phyloP scores from a whole-genome alignment of 495 filamentous ascomycete species.

The Rostrohypoxylon terebratum region DNA sequence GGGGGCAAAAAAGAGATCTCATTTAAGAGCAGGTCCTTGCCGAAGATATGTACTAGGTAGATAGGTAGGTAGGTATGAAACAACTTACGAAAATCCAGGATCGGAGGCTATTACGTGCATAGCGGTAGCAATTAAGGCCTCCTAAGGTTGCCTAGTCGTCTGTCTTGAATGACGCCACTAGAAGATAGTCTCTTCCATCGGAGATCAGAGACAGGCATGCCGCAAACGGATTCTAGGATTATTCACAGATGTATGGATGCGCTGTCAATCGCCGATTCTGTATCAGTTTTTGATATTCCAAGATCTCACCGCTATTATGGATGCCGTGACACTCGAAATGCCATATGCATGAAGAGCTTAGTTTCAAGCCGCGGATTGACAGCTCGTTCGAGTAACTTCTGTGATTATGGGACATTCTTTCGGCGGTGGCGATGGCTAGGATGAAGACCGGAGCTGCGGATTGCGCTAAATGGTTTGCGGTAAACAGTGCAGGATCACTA shows the following conservation, averaged over 20 bases:
- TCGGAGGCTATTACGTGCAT: background rate
- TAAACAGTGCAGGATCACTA: background rate
- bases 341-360: background rate
- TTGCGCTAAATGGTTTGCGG: slow-evolving; percentile 1
- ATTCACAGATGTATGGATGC: background rate
- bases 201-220: background rate
- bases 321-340: slow-evolving; percentile 24
- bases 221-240: background rate
- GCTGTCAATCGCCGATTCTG: background rate
- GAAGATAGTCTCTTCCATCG: background rate
- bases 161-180: slow-evolving; percentile 15
- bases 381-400: background rate
- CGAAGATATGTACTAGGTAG: too few relatives aligned
- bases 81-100: background rate
- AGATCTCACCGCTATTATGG: slow-evolving; percentile 28
- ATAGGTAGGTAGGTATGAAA: background rate
- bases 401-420: background rate
- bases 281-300: background rate
- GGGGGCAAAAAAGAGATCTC: background rate
- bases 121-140: background rate
- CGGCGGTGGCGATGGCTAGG: slow-evolving; percentile 12
- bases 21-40: background rate
- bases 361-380: background rate
- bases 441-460: slow-evolving; percentile 1
- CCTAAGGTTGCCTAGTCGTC: slow-evolving; percentile 1